A percentile compares a stretch with the other conserved stretches of the same genome.
These are phyloP conservation scores for Biscogniauxia marginata DNA, from an alignment of 2,329 filamentous ascomycete species.

Conservation along the genomic window DNA sequence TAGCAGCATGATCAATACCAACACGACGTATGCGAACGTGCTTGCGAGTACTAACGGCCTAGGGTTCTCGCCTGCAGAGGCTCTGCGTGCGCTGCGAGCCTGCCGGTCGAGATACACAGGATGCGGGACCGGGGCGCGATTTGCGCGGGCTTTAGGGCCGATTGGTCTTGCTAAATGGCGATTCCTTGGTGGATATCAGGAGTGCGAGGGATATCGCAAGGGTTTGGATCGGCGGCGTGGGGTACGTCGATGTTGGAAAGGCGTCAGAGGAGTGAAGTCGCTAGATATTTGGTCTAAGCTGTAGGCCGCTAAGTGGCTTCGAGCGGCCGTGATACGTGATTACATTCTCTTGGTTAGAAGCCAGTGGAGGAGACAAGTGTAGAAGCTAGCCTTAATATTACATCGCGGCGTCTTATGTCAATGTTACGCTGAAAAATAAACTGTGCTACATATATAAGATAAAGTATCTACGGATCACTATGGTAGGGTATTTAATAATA, in stretches of 20 bases:
- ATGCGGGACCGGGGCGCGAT: conserved; percentile 28
- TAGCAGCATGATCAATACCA: conserved; percentile 16
- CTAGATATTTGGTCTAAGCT: too few relatives aligned
- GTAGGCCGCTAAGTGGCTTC: too few relatives aligned
- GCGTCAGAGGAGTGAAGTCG: too few relatives aligned
- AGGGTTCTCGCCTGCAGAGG: conserved; percentile 26
- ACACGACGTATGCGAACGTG: conserved; percentile 38
- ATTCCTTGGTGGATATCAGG: conserved; percentile 28
- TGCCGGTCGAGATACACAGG: conserved; percentile 16
- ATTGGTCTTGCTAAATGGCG: conserved; percentile 28
- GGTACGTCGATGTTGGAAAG: conserved; percentile 11
- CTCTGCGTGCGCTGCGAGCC: conserved; percentile 28
- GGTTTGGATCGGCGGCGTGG: conserved; percentile 28
- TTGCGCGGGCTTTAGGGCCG: conserved; percentile 24
- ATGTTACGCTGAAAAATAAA: too few relatives aligned
- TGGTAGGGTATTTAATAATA: too few relatives aligned
- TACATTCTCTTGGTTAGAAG: too few relatives aligned
- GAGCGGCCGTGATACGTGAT: too few relatives aligned
- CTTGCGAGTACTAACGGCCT: conserved; percentile 43
- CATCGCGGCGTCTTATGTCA: too few relatives aligned
- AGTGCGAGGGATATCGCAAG: conserved; percentile 24
- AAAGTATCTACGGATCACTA: too few relatives aligned
- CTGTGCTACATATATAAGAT: too few relatives aligned
- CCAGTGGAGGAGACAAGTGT: too few relatives aligned
- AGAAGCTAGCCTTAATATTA: too few relatives aligned